Evolutionary conservation across 2,329 filamentous ascomycete genomes (phyloP), one percentile per base, ranked within the genome.

Genomic region (Exophiala aquamarina): DNA sequence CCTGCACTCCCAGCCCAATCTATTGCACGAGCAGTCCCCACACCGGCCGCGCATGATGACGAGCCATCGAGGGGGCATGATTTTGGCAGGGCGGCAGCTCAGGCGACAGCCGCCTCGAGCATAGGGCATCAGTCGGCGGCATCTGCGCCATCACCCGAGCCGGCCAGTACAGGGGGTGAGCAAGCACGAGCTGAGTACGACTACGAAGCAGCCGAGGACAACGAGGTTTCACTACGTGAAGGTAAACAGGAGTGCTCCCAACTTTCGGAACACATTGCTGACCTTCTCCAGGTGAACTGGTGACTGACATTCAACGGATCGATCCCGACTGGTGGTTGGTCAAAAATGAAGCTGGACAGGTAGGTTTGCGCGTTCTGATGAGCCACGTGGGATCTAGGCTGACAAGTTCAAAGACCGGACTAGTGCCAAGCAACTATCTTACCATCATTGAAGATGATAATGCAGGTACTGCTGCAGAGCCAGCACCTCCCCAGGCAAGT

Each of bases 271-370:
- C 11, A 6, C 3, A 31, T 3, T 32, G n/a, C 35, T 41, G 40
- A 45, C 34, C 17, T 14, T 18, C 11, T 41, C 26, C 13, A 57
- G 54, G 54, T 37, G 88, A 96, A 61, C 81, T 84, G 55, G 86
- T 98, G 29, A 90, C 81, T 18, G 86, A 95, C 64, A 95, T 98
- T 61, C 89, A 97, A 54, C 94, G 94, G 87, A 89, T 98, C 2
- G 93, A 97, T 60, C 87, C 94, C 41, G 92, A 98, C 65, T 98
- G 93, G 93, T 98, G 93, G 93, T 87, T 95, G 80, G 93, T 94
- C 34, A 88, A 86, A 57, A 98, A 97, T 72, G 73, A 78, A 17
- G 77, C 76, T 52, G 93, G 93, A 59, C 49, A 56, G 40, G 89
- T 96, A 68, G 84, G 77, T 40, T 21, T 5, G 9, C 11, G 4